A percentile compares a stretch with the other conserved stretches of the same genome.
Evolutionary conservation across 768 basidiomycete genomes (phyloP).

Genomic region (Gymnopilus junonius): DNA sequence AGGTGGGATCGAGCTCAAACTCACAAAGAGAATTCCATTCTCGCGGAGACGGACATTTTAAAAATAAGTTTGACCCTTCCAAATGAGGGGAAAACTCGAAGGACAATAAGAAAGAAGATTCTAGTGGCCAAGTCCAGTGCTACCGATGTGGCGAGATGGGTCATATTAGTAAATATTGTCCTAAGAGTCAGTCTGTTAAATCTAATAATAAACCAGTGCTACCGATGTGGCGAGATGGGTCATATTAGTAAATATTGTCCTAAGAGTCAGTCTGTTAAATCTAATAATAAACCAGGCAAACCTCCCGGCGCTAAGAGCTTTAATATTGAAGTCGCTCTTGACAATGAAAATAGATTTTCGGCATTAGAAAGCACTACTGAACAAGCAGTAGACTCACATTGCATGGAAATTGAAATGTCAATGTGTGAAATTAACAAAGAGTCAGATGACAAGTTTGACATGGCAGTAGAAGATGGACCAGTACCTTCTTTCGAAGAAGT

Average conservation of each 20-base stretch:
- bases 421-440: not conserved
- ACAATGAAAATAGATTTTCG: not conserved
- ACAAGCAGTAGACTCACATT: not conserved
- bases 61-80: no score
- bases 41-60: no score
- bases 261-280: not conserved
- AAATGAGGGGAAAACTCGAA: not conserved
- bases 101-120: not conserved
- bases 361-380: not conserved
- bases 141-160: not conserved
- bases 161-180: not conserved
- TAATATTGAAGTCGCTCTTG: not conserved
- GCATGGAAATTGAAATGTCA: not conserved
- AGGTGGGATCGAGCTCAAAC: not conserved
- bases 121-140: not conserved
- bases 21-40: no score
- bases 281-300: not conserved
- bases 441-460: not conserved
- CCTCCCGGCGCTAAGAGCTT: not conserved
- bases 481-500: not conserved
- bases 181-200: not conserved
- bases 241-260: not conserved
- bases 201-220: not conserved
- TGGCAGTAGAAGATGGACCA: not conserved
- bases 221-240: not conserved